Evolutionary conservation across 1,139 yeast genomes (phyloP).

Genomic region (Torulaspora pretoriensis): DNA sequence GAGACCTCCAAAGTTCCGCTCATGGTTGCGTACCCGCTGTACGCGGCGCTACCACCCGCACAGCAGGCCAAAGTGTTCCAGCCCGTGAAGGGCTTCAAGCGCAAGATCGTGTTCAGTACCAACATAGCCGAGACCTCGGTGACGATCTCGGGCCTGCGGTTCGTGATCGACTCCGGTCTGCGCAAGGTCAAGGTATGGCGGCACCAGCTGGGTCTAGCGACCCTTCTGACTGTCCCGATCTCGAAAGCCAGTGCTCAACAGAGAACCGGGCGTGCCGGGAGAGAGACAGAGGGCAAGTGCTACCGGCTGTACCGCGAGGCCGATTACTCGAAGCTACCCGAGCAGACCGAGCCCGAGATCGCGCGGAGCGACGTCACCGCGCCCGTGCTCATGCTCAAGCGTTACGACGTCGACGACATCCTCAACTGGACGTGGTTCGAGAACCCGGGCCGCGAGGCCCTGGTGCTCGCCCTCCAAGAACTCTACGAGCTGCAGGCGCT

Average conservation of each 20-base stretch:
- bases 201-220: constrained; percentile 84
- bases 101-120: constrained; percentile 87
- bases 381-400: constrained; percentile 78
- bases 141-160: constrained; percentile 92
- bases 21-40: constrained; percentile 74
- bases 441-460: constrained; percentile 76
- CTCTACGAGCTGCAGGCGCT: constrained; percentile 77
- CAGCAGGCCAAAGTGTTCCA: constrained; percentile 77
- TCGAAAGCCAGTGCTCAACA: constrained; percentile 94
- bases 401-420: constrained; percentile 77
- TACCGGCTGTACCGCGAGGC: constrained; percentile 76
- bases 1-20: constrained; percentile 59
- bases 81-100: constrained; percentile 46
- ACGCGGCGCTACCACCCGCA: constrained; percentile 86
- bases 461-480: constrained; percentile 71
- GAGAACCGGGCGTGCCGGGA: constrained; percentile 98
- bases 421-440: constrained; percentile 91
- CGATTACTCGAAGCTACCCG: constrained; percentile 57
- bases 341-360: constrained; percentile 90
- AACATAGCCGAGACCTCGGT: constrained; percentile 97
- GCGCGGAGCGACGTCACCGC: constrained; percentile 79
- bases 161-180: constrained; percentile 88
- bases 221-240: constrained; percentile 84
- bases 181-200: constrained; percentile 93
- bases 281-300: constrained; percentile 91